phyloP scores from a whole-genome alignment of 495 filamentous ascomycete genomes.

The Geopyxis carbonaria region DNA sequence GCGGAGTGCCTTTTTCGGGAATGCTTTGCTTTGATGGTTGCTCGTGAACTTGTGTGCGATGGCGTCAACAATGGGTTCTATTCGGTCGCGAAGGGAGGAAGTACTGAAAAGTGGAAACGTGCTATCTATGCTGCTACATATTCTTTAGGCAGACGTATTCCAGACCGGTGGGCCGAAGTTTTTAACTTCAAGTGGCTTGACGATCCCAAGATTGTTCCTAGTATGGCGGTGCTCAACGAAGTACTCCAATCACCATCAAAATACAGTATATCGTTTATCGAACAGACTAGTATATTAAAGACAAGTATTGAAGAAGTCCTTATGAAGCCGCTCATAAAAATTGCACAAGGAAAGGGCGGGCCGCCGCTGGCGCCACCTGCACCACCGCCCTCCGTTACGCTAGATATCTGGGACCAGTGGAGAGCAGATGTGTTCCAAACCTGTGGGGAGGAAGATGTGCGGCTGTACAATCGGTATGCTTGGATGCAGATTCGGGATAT shows the following conservation, averaged over 20 bases:
- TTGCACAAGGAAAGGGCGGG: background rate
- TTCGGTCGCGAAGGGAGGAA: slow-evolving; percentile 12
- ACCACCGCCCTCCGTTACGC: background rate
- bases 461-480: background rate
- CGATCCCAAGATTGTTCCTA: slow-evolving; percentile 8
- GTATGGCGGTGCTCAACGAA: background rate
- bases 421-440: background rate
- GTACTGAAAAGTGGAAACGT: background rate
- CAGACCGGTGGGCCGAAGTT: slow-evolving; percentile 5
- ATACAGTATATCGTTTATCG: background rate
- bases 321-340: background rate
- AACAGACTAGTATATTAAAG: background rate
- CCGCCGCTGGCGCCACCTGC: background rate
- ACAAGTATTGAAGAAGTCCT: background rate
- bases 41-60: slow-evolving; percentile 31
- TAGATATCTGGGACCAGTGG: background rate
- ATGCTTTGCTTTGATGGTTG: slow-evolving; percentile 34
- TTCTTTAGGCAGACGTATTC: slow-evolving; percentile 11
- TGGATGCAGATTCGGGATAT: slow-evolving; percentile 2
- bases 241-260: background rate
- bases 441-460: background rate
- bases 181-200: slow-evolving; percentile 10
- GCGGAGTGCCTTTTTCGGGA: slow-evolving; percentile 28
- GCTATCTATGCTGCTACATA: slow-evolving; percentile 11
- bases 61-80: slow-evolving; percentile 9